phyloP scores from a whole-genome alignment of 371 early-diverging fungal species.

The Mucor circinelloides region DNA sequence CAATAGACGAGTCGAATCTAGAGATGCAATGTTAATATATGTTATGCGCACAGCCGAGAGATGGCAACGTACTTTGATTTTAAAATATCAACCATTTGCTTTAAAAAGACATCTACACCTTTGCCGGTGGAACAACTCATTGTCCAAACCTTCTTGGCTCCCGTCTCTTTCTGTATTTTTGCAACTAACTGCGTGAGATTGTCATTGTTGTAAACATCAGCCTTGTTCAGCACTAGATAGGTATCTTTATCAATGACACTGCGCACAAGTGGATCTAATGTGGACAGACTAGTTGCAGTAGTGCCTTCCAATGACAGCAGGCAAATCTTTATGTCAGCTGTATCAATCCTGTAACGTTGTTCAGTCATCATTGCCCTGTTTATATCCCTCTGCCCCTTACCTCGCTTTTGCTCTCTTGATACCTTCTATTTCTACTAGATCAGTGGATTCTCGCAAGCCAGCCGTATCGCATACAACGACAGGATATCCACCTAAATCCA shows the following conservation, averaged over 20 bases:
- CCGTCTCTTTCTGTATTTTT: slow-evolving; percentile 16
- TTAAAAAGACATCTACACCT: slow-evolving; percentile 61
- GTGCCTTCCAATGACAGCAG: slow-evolving; percentile 34
- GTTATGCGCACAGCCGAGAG: background rate
- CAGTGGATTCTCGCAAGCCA: slow-evolving; percentile 67
- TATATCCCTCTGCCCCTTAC: slow-evolving; percentile 9
- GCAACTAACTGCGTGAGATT: background rate
- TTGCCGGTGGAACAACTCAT: slow-evolving; percentile 68
- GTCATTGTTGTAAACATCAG: slow-evolving; percentile 40
- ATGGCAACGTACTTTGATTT: slow-evolving; percentile 40
- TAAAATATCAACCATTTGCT: slow-evolving; percentile 55
- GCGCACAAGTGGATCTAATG: slow-evolving; percentile 47
- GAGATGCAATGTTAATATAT: background rate
- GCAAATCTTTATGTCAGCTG: slow-evolving; percentile 57
- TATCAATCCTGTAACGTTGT: slow-evolving; percentile 21
- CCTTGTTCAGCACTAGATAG: slow-evolving; percentile 70
- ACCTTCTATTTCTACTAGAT: slow-evolving; percentile 77
- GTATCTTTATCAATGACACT: slow-evolving; percentile 59
- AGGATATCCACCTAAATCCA: slow-evolving; percentile 80
- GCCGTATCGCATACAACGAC: slow-evolving; percentile 80
- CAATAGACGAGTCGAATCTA: slow-evolving; percentile 56
- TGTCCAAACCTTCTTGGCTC: slow-evolving; percentile 42
- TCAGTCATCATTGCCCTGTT: background rate
- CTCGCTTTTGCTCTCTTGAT: slow-evolving; percentile 65
- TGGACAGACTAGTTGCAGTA: slow-evolving; percentile 1